Percentiles rank a stretch among this genome's conserved stretches.
These are phyloP conservation scores for Cutaneotrichosporon daszewskae DNA, from an alignment of 1,284 basidiomycete genomes.

Conservation along the genomic window DNA sequence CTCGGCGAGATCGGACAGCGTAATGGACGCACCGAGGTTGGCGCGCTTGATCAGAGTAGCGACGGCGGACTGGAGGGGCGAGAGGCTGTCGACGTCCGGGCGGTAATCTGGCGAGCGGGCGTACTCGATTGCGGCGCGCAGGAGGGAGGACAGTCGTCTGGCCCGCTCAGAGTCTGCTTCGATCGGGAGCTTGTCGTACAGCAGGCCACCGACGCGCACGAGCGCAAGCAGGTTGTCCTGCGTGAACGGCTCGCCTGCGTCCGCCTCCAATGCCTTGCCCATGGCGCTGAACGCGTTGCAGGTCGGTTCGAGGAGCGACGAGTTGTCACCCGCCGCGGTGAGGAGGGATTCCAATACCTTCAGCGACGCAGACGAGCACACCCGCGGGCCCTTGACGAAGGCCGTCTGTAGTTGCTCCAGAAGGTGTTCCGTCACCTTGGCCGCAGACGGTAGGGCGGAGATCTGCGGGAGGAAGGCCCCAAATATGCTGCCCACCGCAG, in stretches of 20 bases:
- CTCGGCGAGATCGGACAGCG: constrained; percentile 78
- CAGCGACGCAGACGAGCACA: constrained; percentile 70
- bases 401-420: constrained; percentile 63
- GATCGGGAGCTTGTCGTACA: constrained; percentile 32
- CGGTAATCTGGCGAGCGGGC: constrained; percentile 75
- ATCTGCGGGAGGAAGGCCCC: constrained; percentile 69
- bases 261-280: constrained; percentile 53
- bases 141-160: constrained; percentile 63
- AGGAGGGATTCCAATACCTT: constrained; percentile 74
- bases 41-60: constrained; percentile 58
- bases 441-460: constrained; percentile 63
- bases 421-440: constrained; percentile 65
- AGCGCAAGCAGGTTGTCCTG: constrained; percentile 76
- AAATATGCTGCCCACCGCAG: constrained; percentile 77
- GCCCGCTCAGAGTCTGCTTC: constrained; percentile 60
- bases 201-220: constrained; percentile 25
- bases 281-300: constrained; percentile 69
- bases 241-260: constrained; percentile 61
- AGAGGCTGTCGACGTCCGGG: constrained; percentile 75
- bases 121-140: constrained; percentile 79
- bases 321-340: constrained; percentile 48
- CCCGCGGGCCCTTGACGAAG: constrained; percentile 62
- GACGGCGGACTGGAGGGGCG: constrained; percentile 74
- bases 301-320: constrained; percentile 50
- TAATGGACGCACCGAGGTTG: constrained; percentile 59